A percentile compares a stretch with the other conserved stretches of the same genome.
These are phyloP conservation scores for Pichia sp. DNA, from an alignment of 1,139 yeast species.

Conservation along the genomic window DNA sequence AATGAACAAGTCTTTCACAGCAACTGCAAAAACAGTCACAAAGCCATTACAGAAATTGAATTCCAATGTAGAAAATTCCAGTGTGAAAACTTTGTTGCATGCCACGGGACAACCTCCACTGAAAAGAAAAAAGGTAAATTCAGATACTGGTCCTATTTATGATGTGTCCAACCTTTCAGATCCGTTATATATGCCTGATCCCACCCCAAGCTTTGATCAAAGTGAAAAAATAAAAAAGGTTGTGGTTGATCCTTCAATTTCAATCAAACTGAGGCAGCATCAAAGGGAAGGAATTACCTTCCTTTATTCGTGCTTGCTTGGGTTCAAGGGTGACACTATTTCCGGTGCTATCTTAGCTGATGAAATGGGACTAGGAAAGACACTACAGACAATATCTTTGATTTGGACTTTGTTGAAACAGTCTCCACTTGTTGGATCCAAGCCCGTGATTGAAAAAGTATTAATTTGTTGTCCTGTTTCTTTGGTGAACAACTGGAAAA, in stretches of 20 bases:
- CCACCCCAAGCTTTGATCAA: conserved; percentile 9
- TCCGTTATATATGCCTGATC: conserved; percentile 37
- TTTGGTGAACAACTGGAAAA: conserved; percentile 77
- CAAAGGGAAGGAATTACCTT: conserved; percentile 79
- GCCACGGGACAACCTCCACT: no score
- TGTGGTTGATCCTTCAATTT: conserved; percentile 60
- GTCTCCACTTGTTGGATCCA: conserved; percentile 40
- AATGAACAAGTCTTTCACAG: no score
- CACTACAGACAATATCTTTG: conserved; percentile 74
- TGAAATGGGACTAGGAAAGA: conserved; percentile 97
- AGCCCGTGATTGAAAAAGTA: conserved; percentile 42
- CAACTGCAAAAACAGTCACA: no score
- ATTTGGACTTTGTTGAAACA: conserved; percentile 82
- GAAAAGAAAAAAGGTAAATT: no score
- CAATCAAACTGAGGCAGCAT: conserved; percentile 60
- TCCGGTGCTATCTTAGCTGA: conserved; percentile 85
- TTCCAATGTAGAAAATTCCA: no score
- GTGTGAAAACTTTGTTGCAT: no score
- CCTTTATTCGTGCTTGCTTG: conserved; percentile 76
- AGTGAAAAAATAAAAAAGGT: conserved; percentile 28
- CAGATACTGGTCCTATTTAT: conserved; percentile 5
- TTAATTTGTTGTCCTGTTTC: conserved; percentile 91
- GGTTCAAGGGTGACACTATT: conserved; percentile 43
- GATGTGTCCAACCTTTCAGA: conserved; percentile 24
- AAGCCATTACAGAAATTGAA: no score